Base-by-base conservation (phyloP, 768 basidiomycete species). In the Gelatoporia subvermispora region DNA sequence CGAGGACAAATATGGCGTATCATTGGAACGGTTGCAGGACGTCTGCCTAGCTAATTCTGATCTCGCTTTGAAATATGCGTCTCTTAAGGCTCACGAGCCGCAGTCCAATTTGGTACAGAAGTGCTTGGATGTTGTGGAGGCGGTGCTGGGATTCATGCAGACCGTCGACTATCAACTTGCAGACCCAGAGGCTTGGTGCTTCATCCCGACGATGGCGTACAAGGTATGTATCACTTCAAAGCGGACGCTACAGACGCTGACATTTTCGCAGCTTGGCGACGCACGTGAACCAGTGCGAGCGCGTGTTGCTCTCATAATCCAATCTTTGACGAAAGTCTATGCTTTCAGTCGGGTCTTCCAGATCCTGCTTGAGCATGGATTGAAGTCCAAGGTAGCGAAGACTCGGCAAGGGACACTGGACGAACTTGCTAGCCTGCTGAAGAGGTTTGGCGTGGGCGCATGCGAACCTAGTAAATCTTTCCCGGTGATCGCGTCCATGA, bases 281-380 rank as follows among this genome's bases (percentile, higher is more conserved):
- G 81, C 86, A 23, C 77, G 92, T 22, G 93, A 94, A 67, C 83
- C 80, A 51, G 79, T 93, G 38, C 81, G 93, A 7, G 62, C 72
- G 40, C 82, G 93, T 43, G 83, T 96, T 18, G 83, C 89, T 55
- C 84, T 82, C 41, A 86, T 96, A 51, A 81, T 98, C 47, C 88
- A 91, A 58, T 77, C 76, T 4, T 72, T 97, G 44, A 86, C 93
- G 7, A 91, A 85, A 60, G 84, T 97, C 45, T 96, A 94, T 60
- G 87, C 96, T 1, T 94, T 87, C 59, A 96, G 93, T 58, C 85
- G 93, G 35, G 74, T 98, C 25, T 94, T 96, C 64, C 86, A 89
- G 60, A 66, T 92, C 13, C 70, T 98, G 7, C 75, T 96, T 10
- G 91, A 96, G 35, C 79, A 94, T 60, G 95, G 96, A 15, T 68